These are phyloP conservation scores for Fusarium sp. DNA, from an alignment of 2,329 filamentous ascomycete genomes.

Conservation along the genomic window DNA sequence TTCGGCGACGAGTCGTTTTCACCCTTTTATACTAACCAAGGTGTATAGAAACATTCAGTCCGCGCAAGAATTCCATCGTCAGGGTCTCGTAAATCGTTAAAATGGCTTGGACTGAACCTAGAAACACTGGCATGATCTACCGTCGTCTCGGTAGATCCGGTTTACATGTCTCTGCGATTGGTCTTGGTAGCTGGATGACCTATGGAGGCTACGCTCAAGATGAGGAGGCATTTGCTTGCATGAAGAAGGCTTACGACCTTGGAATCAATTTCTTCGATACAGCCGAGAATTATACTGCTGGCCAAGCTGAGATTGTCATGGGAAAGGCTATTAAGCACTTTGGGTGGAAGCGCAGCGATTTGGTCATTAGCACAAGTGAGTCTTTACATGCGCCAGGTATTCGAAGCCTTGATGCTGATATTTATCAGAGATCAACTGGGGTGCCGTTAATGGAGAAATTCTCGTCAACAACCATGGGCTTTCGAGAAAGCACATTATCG, in stretches of 20 bases:
- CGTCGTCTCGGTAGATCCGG: slow-evolving; percentile 61
- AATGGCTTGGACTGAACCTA: slow-evolving; percentile 56
- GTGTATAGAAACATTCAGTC: background rate
- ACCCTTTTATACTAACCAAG: background rate
- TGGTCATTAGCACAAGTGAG: slow-evolving; percentile 66
- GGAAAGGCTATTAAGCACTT: slow-evolving; percentile 69
- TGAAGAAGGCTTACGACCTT: slow-evolving; percentile 68
- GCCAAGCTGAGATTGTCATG: slow-evolving; percentile 72
- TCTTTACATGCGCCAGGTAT: fast-evolving
- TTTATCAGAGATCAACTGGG: slow-evolving; percentile 68
- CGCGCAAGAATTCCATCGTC: background rate
- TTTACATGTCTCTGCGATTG: slow-evolving; percentile 73
- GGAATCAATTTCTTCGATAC: slow-evolving; percentile 73
- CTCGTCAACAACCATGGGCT: slow-evolving; percentile 72
- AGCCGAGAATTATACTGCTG: slow-evolving; percentile 68
- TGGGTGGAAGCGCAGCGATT: slow-evolving; percentile 68
- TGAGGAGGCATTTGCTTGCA: slow-evolving; percentile 67
- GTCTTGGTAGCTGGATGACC: slow-evolving; percentile 72
- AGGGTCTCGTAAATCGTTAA: slow-evolving; percentile 18
- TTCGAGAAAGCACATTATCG: slow-evolving; percentile 72
- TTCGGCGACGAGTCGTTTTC: background rate
- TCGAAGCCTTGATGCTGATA: background rate
- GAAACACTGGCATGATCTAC: slow-evolving; percentile 56
- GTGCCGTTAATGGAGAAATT: slow-evolving; percentile 66
- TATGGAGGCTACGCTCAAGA: slow-evolving; percentile 73